Base-by-base conservation (phyloP, 1,139 yeast species). In the Taphrina communis region DNA sequence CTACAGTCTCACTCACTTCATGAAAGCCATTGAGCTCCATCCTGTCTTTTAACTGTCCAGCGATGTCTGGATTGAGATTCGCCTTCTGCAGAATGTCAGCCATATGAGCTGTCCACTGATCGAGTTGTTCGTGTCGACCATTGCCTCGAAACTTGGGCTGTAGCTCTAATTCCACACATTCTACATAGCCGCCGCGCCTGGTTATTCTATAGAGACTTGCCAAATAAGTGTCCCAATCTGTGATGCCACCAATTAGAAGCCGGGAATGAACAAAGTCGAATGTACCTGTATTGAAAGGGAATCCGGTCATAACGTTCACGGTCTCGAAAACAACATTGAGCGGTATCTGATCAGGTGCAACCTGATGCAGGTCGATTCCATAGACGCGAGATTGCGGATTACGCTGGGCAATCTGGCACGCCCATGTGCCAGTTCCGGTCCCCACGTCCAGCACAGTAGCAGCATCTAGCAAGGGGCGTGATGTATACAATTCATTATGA, bases 401-500 rank as follows among this genome's bases (percentile, higher is more conserved):
- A n/a, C 65, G 67, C 39, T 56, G 62, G 11, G 70, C 72, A 25
- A 71, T 12, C 31, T 71, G 72, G 53, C 57, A 65, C 11, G 72
- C 72, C 72, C 72, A 71, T 3, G 53, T 51, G 19, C 72, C 72
- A 31, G 72, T 62, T n/a, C 72, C 72, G 25, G 70, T 61, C 38
- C 72, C 71, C 44, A 69, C 68, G 55, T 71, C 72, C 5, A 71
- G 70, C 44, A 71, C 52, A 4, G 67, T 63, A 21, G 67, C 61
- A 2, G 44, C 46, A 6, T 19, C 42, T 11, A 51, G 41, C 19
- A 53, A 19, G 5, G 67, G 19, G 7, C 44, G n/a, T 9, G 67
- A 42, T 14, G 67, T 63, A 35, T 55, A 55, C 7, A 63, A 55
- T 35, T 42, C 48, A 25, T 55, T 21, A 3, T 44, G 39, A 5